These are phyloP conservation scores for Leccinum brunneo-olivaceum DNA, from an alignment of 1,284 basidiomycete species.

Conservation along the genomic window DNA sequence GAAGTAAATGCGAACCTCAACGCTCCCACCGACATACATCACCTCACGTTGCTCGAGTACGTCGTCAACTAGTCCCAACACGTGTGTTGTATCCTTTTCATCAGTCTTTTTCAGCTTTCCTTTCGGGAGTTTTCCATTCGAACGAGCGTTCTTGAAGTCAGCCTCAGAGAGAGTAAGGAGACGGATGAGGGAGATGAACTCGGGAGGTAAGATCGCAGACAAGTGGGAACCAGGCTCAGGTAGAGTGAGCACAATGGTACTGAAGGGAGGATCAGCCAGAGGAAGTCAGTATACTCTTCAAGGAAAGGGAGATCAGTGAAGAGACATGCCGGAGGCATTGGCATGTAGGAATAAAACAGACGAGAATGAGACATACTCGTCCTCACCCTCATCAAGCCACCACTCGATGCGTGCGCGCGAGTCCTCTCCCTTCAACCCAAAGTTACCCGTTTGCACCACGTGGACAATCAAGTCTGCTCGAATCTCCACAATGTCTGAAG, in stretches of 20 bases:
- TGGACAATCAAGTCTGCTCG: conserved; percentile 72
- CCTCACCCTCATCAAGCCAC: conserved; percentile 86
- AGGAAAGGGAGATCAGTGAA: too few relatives aligned
- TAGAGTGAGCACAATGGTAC: conserved; percentile 17
- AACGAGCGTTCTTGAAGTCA: conserved; percentile 61
- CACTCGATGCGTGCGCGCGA: conserved; percentile 68
- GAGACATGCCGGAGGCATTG: too few relatives aligned
- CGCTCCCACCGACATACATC: conserved; percentile 39
- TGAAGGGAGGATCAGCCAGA: conserved; percentile 1
- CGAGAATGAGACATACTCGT: conserved; percentile 62
- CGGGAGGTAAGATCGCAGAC: conserved; percentile 45
- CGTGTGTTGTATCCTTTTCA: conserved; percentile 36
- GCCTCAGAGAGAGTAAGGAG: conserved; percentile 54
- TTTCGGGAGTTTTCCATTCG: conserved; percentile 77
- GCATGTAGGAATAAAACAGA: background rate
- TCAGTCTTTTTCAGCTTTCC: conserved; percentile 36
- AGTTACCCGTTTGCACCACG: conserved; percentile 29
- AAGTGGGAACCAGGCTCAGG: conserved; percentile 23
- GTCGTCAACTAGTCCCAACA: conserved; percentile 40
- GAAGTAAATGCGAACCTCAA: conserved; percentile 14
- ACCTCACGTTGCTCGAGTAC: conserved; percentile 47
- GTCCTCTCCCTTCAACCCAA: conserved; percentile 15
- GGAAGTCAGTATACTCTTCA: conserved; percentile 9
- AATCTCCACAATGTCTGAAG: conserved; percentile 83
- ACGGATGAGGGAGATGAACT: conserved; percentile 66